These are phyloP conservation scores for Chenopodium album DNA, from an alignment of 148 eudicot genomes.

Conservation along the genomic window DNA sequence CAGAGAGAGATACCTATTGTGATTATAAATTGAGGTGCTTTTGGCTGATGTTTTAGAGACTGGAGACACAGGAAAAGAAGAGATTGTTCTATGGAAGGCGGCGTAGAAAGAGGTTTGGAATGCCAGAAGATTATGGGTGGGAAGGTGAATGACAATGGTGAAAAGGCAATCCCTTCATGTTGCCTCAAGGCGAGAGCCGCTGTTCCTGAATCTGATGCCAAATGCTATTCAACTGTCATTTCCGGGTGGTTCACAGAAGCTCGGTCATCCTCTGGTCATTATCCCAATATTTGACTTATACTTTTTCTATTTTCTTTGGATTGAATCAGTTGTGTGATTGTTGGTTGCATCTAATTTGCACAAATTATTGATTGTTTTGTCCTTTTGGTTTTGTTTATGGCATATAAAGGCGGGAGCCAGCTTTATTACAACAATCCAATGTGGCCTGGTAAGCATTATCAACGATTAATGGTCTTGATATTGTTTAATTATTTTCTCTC, in stretches of 20 bases:
- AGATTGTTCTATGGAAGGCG: constrained; percentile 60
- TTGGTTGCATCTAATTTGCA: constrained; percentile 1
- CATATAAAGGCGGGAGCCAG: constrained; percentile 50
- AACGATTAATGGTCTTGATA: constrained; percentile 1
- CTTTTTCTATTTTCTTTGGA: background rate
- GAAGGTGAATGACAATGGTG: constrained; percentile 55
- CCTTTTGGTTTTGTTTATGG: constrained; percentile 6
- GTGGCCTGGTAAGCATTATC: constrained; percentile 85
- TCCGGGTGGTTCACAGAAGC: constrained; percentile 95
- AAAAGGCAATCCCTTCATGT: constrained; percentile 66
- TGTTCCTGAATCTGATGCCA: constrained; percentile 64
- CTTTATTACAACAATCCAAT: constrained; percentile 91
- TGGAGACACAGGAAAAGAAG: constrained; percentile 71
- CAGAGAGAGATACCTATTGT: background rate
- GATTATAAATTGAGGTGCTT: background rate
- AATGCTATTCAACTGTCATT: constrained; percentile 86
- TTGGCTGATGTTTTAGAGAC: constrained; percentile 52
- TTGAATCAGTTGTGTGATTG: background rate
- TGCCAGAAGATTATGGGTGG: constrained; percentile 78
- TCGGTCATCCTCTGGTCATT: constrained; percentile 55
- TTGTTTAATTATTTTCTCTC: background rate
- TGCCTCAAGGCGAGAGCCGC: constrained; percentile 75
- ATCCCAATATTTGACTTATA: constrained; percentile 11
- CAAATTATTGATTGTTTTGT: constrained; percentile 13
- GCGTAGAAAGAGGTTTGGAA: constrained; percentile 64